Conservation (phyloP, 2,329 filamentous ascomycete species). For the Didymella lethalis region DNA sequence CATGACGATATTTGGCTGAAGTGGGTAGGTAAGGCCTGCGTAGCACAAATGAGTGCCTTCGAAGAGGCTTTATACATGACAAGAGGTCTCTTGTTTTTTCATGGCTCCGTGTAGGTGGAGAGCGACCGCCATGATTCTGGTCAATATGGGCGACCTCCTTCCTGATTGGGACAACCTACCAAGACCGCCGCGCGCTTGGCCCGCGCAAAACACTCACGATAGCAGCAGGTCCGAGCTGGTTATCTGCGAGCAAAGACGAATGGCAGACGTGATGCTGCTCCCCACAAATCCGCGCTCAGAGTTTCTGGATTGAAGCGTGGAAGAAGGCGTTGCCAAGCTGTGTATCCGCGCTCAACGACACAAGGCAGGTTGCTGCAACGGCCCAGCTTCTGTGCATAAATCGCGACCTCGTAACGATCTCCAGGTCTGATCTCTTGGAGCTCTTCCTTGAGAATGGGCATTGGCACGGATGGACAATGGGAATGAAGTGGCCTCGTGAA, state of each 20-base stretch:
- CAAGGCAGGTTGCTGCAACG: not conserved
- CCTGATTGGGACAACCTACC: constrained; percentile 13
- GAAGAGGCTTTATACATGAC: constrained; percentile 7
- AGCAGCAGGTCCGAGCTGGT: constrained; percentile 23
- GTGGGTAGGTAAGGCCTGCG: not conserved
- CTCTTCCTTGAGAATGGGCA: not conserved
- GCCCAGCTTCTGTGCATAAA: not conserved
- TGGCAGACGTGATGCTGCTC: not conserved
- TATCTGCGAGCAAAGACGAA: constrained; percentile 16
- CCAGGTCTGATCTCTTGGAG: not conserved
- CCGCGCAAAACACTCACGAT: constrained; percentile 14
- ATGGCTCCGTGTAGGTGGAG: constrained; percentile 1
- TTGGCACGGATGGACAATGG: not conserved
- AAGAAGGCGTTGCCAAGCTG: constrained; percentile 17
- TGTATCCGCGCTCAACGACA: constrained; percentile 5
- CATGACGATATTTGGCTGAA: constrained; percentile 24
- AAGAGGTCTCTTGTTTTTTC: not conserved
- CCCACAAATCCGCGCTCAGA: not conserved
- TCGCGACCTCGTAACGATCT: not conserved
- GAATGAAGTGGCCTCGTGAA: too few species aligned
- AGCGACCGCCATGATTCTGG: constrained; percentile 7
- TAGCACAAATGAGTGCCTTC: not conserved
- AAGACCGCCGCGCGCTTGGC: constrained; percentile 20
- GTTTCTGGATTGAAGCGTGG: constrained; percentile 8
- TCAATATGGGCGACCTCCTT: constrained; percentile 17